These are phyloP conservation scores for Echium plantagineum DNA, from an alignment of 257 asterid genomes.

Conservation along the genomic window DNA sequence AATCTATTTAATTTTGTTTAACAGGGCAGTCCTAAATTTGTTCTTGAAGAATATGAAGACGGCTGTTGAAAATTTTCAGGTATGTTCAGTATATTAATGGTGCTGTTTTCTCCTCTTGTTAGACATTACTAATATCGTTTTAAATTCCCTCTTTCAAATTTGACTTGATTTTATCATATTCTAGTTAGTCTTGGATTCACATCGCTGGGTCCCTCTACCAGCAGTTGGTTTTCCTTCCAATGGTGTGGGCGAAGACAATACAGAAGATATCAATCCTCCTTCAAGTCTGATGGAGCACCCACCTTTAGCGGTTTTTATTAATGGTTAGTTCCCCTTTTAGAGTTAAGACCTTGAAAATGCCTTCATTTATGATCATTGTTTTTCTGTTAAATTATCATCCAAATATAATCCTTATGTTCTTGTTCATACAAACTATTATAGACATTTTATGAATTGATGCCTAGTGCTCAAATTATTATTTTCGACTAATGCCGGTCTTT, in stretches of 20 bases:
- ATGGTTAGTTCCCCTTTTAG: conserved; percentile 33
- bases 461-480: background rate
- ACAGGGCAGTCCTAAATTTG: conserved; percentile 88
- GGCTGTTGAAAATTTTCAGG: conserved; percentile 96
- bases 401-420: background rate
- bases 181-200: conserved; percentile 91
- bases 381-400: background rate
- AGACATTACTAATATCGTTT: conserved; percentile 4
- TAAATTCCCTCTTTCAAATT: conserved; percentile 17
- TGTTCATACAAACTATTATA: background rate
- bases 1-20: conserved; percentile 4
- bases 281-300: conserved; percentile 96
- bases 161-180: conserved; percentile 13
- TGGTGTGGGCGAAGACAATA: conserved; percentile 64
- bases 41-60: conserved; percentile 77
- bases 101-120: background rate
- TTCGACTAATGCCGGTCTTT: background rate
- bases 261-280: conserved; percentile 76
- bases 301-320: conserved; percentile 84
- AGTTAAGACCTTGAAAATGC: background rate
- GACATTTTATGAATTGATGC: background rate
- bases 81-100: conserved; percentile 10
- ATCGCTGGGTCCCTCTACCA: conserved; percentile 64
- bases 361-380: conserved; percentile 1
- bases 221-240: conserved; percentile 83